Base-by-base conservation (phyloP, 768 basidiomycete species). In the Auricularia heimuer region DNA sequence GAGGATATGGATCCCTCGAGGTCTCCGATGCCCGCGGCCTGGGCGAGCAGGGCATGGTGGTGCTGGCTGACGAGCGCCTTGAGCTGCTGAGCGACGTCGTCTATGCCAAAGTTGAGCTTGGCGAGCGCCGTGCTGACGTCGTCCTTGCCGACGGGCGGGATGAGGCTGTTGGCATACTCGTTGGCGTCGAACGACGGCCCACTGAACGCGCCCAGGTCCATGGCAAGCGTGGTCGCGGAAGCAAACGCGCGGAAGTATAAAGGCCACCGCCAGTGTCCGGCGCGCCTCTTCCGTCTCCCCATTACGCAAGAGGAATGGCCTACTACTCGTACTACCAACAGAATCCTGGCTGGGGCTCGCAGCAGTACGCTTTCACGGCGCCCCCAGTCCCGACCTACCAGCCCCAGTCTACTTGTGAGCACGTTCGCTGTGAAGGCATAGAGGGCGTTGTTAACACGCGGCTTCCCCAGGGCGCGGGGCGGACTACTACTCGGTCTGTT, bases 21-120 rank as follows among this genome's bases (percentile, higher is more conserved):
- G n/a, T 82, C 78, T 64, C 82, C 82, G 0, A 91, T 84, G 62
- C 83, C 83, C 2, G 91, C 85, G n/a, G 91, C 90, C 75, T 91
- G 90, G 10, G 85, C 80, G n/a, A 95, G 73, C 14, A 96, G 77
- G 37, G 87, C 83, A 71, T 92, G 88, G 68, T 95, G 93, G 74
- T 95, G 90, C 37, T 81, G 78, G 37, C 89, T 86, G 62, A 95
- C 94, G 75, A 96, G 79, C 60, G 80, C 81, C 75, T 90, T 90
- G 62, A 98, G 88, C 75, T 98, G 93, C 73, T 89, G 92, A 34
- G 88, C 87, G 21, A 96, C 87, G 74, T 98, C 94, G 47, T 98
- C 96, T 66, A 98, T 88, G 0, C 88, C 90, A 71, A 87, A 83
- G 67, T 87, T 89, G 3, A 99, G 80, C 73, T 92, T 94, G 4